Conservation (phyloP, 305 asterid genomes). For the Stenogyne calaminthoides region DNA sequence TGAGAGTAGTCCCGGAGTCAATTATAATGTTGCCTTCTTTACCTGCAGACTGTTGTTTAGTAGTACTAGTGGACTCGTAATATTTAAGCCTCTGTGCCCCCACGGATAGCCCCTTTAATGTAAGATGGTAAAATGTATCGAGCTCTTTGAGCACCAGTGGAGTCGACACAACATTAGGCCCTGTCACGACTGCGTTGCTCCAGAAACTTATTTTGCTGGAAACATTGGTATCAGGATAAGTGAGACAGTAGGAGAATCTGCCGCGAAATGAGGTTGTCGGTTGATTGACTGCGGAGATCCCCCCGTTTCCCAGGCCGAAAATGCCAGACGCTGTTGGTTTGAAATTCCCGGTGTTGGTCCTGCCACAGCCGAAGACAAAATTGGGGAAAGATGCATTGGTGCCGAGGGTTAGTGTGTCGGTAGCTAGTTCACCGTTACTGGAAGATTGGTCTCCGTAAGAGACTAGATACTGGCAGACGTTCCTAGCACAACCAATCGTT, state of each 20-base stretch:
- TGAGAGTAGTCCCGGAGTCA: neutral
- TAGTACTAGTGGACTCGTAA: neutral
- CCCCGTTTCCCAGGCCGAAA: constrained; percentile 55
- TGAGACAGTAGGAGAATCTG: constrained; percentile 51
- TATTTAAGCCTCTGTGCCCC: constrained; percentile 18
- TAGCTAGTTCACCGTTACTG: constrained; percentile 47
- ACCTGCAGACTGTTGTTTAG: too few relatives aligned
- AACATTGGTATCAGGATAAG: constrained; percentile 2
- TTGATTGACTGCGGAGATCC: constrained; percentile 43
- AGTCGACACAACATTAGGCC: constrained; percentile 37
- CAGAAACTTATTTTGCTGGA: constrained; percentile 61
- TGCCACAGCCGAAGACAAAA: constrained; percentile 52
- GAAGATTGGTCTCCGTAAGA: too few relatives aligned
- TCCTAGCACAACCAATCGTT: neutral
- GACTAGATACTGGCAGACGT: constrained; percentile 42
- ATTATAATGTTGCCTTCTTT: neutral
- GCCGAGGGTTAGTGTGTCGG: constrained; percentile 55
- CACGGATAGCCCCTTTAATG: constrained; percentile 53
- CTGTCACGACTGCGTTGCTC: constrained; percentile 31
- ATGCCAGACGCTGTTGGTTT: constrained; percentile 39
- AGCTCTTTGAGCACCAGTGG: constrained; percentile 38
- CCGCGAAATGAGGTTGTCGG: constrained; percentile 37
- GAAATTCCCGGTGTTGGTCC: constrained; percentile 40
- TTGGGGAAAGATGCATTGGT: too few relatives aligned
- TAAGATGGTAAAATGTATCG: constrained; percentile 52